A percentile compares a stretch with the other conserved stretches of the same genome.
Conservation (phyloP, 225 moss, liverwort and hornwort genomes). For the Straminergon stramineum region DNA sequence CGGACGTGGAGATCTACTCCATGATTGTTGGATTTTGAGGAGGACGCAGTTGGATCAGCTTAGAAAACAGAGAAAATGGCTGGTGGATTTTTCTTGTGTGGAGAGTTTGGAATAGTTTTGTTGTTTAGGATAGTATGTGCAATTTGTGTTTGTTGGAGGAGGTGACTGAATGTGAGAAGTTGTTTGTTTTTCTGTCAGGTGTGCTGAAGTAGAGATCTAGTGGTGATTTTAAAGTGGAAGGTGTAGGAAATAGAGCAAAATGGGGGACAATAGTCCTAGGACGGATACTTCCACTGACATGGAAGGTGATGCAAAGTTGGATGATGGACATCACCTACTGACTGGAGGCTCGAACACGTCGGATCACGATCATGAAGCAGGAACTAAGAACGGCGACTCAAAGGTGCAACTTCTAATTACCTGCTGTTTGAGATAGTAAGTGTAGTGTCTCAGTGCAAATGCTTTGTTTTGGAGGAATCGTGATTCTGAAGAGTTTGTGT, state of each 20-base stretch:
- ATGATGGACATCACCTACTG: conserved; percentile 74
- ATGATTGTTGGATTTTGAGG: background rate
- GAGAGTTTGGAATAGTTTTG: background rate
- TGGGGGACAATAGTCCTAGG: conserved; percentile 97
- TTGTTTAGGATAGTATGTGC: background rate
- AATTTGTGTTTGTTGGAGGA: background rate
- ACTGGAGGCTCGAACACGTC: conserved; percentile 73
- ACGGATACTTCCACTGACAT: conserved; percentile 97
- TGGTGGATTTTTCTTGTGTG: background rate
- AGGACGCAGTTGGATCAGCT: background rate
- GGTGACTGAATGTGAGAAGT: background rate
- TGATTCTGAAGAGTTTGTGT: background rate
- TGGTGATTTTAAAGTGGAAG: background rate
- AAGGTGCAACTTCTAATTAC: conserved; percentile 42
- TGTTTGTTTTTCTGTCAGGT: background rate
- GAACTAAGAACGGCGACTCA: conserved; percentile 87
- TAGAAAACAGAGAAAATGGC: background rate
- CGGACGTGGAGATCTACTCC: conserved; percentile 17
- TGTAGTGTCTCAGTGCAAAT: background rate
- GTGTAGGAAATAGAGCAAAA: conserved; percentile 43
- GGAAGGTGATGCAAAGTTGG: conserved; percentile 92
- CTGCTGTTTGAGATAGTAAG: background rate
- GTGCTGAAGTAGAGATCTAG: conserved; percentile 27
- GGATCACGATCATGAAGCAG: conserved; percentile 90
- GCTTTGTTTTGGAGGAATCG: background rate